Evolutionary conservation across 1,284 basidiomycete genomes (phyloP), one percentile per base, ranked within the genome.

Genomic region (Heliocybe sulcata): DNA sequence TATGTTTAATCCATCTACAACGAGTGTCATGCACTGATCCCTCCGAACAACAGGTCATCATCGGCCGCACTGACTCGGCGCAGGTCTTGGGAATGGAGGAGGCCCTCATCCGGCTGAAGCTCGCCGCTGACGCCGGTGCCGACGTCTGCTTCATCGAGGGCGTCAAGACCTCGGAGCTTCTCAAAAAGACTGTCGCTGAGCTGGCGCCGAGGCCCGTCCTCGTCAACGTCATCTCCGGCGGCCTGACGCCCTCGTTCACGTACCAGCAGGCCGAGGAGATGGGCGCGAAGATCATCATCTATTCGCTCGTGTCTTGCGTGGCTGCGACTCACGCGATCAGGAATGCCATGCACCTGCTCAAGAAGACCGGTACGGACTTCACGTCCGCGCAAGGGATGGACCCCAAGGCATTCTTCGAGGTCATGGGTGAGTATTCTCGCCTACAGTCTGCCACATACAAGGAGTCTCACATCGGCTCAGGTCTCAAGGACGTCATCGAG

Each of bases 141-240:
- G 90, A 92, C 63, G 87, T 90, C 22, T 90, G 86, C 67, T 92
- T 92, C 72, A 88, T 92, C 52, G 90, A 92, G 69, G 90, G 89
- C 54, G 87, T 90, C 45, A 80, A 80, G 67, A 85, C 80, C 10
- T 77, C 83, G 54, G 81, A 85, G 53, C 77, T 89, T 35, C 77
- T 90, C 26, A 73, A 77, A 60, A 71, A 72, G 1, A 87, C 87
- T 1, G 82, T 90, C 52, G 72, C 74, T 35, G 83, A 81, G 2
- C 70, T 92, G 29, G 79, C 82, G 6, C 87, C 87, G 3, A 87
- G 85, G 61, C 87, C 87, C 19, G 77, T 86, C 47, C 82, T 90
- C 35, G 83, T 89, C 49, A 90, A 90, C 62, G 84, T 89, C 35
- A 87, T 90, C 57, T 87, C 85, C 4, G 87, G 86, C 35, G 87